phyloP scores from a whole-genome alignment of 2,329 filamentous ascomycete genomes.

The Xylaria sp. region DNA sequence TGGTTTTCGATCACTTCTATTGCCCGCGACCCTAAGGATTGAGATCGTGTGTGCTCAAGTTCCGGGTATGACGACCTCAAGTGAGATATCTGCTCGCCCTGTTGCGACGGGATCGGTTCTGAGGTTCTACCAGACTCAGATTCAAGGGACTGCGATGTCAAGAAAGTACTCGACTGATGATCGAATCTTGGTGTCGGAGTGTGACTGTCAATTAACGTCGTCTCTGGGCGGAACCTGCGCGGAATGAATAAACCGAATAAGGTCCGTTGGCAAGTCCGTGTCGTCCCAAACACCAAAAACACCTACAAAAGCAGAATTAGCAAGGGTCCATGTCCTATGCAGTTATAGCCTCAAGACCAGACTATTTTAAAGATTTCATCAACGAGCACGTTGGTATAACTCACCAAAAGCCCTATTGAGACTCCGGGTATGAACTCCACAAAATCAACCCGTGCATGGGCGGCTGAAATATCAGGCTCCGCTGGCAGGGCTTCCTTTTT shows the following conservation, averaged over 20 bases:
- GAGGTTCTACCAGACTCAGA: background rate
- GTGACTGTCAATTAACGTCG: background rate
- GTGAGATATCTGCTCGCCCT: background rate
- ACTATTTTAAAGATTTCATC: background rate
- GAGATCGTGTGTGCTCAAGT: background rate
- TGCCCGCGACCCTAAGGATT: background rate
- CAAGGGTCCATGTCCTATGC: background rate
- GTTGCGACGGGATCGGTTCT: background rate
- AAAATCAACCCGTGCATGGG: conserved; percentile 47
- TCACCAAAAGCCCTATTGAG: conserved; percentile 44
- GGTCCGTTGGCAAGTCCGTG: conserved; percentile 38
- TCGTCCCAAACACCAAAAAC: conserved; percentile 45
- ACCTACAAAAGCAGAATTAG: conserved; percentile 34
- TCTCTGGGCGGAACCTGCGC: conserved; percentile 32
- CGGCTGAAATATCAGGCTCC: conserved; percentile 47
- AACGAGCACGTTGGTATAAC: conserved; percentile 1
- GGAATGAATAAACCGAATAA: conserved; percentile 40
- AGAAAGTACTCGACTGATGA: background rate
- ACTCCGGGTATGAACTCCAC: conserved; percentile 49
- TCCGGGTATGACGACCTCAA: background rate
- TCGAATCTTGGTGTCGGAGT: background rate
- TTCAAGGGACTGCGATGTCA: background rate
- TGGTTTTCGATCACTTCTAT: background rate
- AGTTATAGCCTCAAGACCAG: background rate
- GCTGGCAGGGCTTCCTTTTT: conserved; percentile 42